These are phyloP conservation scores for Russula olivacea DNA, from an alignment of 768 basidiomycete species.

Conservation along the genomic window DNA sequence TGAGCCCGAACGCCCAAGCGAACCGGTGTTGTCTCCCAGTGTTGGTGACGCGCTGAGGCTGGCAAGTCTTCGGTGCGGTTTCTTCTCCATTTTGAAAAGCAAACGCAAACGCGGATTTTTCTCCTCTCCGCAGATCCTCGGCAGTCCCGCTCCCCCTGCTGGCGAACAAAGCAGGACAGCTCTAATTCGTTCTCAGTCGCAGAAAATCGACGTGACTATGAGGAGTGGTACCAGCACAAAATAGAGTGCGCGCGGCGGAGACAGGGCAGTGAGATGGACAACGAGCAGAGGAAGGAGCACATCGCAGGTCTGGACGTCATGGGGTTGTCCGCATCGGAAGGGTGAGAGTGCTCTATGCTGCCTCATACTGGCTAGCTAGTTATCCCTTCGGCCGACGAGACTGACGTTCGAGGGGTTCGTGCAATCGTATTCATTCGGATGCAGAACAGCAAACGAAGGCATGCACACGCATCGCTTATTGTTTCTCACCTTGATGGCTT, in stretches of 20 bases:
- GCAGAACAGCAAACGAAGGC: too few species aligned
- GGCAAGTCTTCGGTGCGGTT: conserved; percentile 90
- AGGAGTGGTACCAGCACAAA: conserved; percentile 77
- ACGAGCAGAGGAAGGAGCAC: conserved; percentile 31
- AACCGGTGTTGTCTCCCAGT: neutral
- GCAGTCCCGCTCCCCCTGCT: conserved; percentile 85
- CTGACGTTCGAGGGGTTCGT: too few species aligned
- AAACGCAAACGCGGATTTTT: conserved; percentile 31
- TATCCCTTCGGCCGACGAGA: too few species aligned
- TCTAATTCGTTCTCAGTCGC: conserved; percentile 76
- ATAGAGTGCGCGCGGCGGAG: conserved; percentile 58
- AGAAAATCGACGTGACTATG: conserved; percentile 85
- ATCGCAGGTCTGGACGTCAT: conserved; percentile 58
- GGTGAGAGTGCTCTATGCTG: conserved; percentile 44
- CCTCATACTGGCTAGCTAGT: neutral
- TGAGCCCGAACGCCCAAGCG: neutral
- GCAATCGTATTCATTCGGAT: too few species aligned
- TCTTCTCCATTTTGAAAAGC: conserved; percentile 13
- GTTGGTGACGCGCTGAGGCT: too few species aligned
- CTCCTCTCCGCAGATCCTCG: conserved; percentile 83
- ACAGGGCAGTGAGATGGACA: conserved; percentile 35
- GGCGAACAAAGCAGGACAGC: conserved; percentile 94
- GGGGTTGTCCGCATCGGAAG: conserved; percentile 86
- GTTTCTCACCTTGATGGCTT: too few species aligned
- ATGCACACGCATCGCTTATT: too few species aligned